Percentiles rank a stretch among this genome's conserved stretches.
Evolutionary conservation across 2,329 filamentous ascomycete species (phyloP).

Genomic region (Ceratocystiopsis sp.): DNA sequence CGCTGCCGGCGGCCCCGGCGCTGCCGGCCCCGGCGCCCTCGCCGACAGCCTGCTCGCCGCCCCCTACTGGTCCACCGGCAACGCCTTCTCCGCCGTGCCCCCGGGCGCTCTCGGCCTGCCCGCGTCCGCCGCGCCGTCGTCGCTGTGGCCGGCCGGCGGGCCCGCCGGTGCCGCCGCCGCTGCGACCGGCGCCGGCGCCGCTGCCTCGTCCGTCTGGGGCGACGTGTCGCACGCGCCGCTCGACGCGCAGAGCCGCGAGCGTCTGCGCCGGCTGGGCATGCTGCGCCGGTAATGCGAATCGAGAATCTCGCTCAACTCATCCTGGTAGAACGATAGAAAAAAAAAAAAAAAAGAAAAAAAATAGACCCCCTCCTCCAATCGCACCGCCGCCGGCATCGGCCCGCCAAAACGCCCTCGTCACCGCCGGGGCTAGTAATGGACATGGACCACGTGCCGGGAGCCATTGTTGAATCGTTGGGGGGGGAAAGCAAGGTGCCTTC

Average conservation of each 20-base stretch:
- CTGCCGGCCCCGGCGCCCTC: conserved; percentile 2
- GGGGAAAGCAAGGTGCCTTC: too few species aligned
- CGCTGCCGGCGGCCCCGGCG: conserved; percentile 1
- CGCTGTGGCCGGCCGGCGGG: conserved; percentile 3
- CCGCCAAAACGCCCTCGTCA: too few species aligned
- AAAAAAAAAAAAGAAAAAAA: too few species aligned
- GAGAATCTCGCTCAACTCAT: neutral
- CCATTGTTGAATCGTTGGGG: too few species aligned
- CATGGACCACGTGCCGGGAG: too few species aligned
- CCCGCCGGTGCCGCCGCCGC: conserved; percentile 22
- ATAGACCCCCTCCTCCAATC: too few species aligned
- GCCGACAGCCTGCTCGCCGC: neutral
- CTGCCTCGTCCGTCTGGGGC: neutral
- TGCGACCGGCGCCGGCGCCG: too few species aligned
- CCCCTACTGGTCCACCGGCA: neutral
- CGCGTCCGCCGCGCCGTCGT: neutral
- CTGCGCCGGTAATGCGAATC: neutral
- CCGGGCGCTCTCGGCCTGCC: neutral
- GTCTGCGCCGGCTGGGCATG: conserved; percentile 29
- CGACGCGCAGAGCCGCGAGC: conserved; percentile 33
- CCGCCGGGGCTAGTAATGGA: too few species aligned
- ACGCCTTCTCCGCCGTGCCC: conserved; percentile 2
- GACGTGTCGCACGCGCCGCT: conserved; percentile 30
- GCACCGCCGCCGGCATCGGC: too few species aligned
- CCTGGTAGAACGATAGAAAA: too few species aligned